Conservation (phyloP, 2,329 filamentous ascomycete species). For the Neospermospora avenae region DNA sequence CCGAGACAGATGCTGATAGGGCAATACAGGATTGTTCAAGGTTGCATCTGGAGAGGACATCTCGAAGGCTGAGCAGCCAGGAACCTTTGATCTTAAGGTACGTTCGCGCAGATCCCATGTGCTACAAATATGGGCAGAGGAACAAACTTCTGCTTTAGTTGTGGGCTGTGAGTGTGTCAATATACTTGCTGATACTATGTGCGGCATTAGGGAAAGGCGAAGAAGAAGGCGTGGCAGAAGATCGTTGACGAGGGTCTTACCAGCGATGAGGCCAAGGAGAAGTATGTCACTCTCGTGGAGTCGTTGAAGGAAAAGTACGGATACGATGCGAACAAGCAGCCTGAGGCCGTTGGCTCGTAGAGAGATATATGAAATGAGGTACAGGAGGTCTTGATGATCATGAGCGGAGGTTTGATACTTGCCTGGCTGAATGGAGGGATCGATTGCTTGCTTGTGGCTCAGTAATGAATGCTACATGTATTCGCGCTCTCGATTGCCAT, state of each 20-base stretch:
- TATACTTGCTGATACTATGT: background rate
- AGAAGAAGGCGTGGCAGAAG: constrained; percentile 75
- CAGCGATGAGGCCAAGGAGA: constrained; percentile 66
- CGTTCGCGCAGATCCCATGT: background rate
- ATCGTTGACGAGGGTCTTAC: constrained; percentile 59
- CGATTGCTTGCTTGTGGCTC: background rate
- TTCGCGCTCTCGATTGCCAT: background rate
- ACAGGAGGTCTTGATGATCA: background rate
- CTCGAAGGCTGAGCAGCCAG: constrained; percentile 52
- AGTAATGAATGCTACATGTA: background rate
- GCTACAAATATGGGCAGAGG: background rate
- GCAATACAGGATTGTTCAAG: constrained; percentile 53
- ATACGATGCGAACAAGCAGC: constrained; percentile 60
- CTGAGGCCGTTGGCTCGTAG: constrained; percentile 49
- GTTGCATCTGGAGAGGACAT: constrained; percentile 56
- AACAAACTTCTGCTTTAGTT: no score
- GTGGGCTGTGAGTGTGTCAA: background rate
- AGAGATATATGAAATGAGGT: background rate
- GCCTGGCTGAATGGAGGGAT: background rate
- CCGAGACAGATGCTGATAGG: background rate
- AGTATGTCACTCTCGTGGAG: constrained; percentile 73
- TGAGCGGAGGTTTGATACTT: background rate
- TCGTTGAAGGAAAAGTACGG: constrained; percentile 67
- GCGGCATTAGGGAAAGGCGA: constrained; percentile 62
- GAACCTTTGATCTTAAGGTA: constrained; percentile 66